These are phyloP conservation scores for Kodamaea jinghongensis DNA, from an alignment of 805 yeast genomes.

Conservation along the genomic window DNA sequence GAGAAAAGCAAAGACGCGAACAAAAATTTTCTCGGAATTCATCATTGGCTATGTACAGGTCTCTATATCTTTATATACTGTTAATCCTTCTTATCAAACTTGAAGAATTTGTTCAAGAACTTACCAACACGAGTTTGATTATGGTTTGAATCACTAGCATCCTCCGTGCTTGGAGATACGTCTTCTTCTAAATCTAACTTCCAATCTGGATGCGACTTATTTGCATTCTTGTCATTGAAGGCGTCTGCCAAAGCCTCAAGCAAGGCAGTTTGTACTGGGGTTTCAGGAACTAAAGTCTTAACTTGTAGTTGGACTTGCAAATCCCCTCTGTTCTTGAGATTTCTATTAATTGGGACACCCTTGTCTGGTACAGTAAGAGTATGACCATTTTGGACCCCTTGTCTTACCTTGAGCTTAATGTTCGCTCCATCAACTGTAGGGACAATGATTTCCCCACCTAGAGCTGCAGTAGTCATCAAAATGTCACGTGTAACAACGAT, in stretches of 20 bases:
- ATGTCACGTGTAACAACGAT: constrained; percentile 64
- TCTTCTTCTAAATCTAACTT: constrained; percentile 30
- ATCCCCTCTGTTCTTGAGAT: constrained; percentile 66
- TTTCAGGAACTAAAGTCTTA: constrained; percentile 67
- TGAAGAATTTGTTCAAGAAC: constrained; percentile 25
- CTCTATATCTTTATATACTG: neutral
- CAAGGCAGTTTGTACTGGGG: constrained; percentile 82
- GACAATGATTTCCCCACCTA: constrained; percentile 88
- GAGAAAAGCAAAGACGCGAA: no score
- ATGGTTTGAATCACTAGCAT: constrained; percentile 26
- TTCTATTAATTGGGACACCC: constrained; percentile 73
- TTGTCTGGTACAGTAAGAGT: constrained; percentile 73
- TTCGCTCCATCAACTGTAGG: constrained; percentile 85
- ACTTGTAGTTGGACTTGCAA: constrained; percentile 73
- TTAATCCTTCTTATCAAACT: constrained; percentile 13
- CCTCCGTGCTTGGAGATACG: constrained; percentile 12
- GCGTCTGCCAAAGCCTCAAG: constrained; percentile 95
- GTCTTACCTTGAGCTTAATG: constrained; percentile 73
- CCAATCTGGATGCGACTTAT: constrained; percentile 53
- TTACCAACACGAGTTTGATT: constrained; percentile 35
- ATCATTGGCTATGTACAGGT: constrained; percentile 1
- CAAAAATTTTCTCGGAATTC: neutral
- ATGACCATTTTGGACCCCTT: constrained; percentile 80
- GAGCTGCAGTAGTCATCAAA: constrained; percentile 92
- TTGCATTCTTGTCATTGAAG: constrained; percentile 75